phyloP scores from a whole-genome alignment of 2,329 filamentous ascomycete genomes.

The Penicillium sp. region DNA sequence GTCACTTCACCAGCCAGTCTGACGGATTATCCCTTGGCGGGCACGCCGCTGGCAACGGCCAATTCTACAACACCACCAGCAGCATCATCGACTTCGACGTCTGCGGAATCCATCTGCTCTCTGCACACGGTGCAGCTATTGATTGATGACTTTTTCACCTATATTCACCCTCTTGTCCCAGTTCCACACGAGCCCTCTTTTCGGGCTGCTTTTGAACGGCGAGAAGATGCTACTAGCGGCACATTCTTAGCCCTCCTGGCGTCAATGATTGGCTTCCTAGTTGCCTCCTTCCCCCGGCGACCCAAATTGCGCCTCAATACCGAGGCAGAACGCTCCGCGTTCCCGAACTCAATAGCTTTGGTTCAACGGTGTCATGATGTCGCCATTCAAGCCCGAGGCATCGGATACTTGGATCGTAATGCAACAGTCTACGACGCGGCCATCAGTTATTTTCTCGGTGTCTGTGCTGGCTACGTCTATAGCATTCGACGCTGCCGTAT shows the following conservation, averaged over 20 bases:
- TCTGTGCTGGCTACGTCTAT: slow-evolving; percentile 43
- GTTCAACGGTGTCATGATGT: slow-evolving; percentile 46
- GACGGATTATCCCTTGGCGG: slow-evolving; percentile 43
- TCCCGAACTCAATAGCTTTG: slow-evolving; percentile 44
- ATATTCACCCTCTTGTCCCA: slow-evolving; percentile 48
- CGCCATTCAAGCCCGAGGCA: slow-evolving; percentile 45
- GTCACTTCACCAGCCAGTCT: slow-evolving; percentile 38
- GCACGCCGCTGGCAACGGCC: slow-evolving; percentile 28
- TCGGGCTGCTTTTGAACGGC: slow-evolving; percentile 42
- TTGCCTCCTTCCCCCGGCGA: slow-evolving; percentile 46
- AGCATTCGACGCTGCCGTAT: slow-evolving; percentile 40
- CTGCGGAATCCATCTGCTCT: slow-evolving; percentile 49
- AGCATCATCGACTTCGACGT: slow-evolving; percentile 46
- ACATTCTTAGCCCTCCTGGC: slow-evolving; percentile 47
- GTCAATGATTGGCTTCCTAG: slow-evolving; percentile 46
- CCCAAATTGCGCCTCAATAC: slow-evolving; percentile 42
- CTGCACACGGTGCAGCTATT: slow-evolving; percentile 40
- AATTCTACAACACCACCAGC: slow-evolving; percentile 27
- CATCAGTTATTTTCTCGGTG: slow-evolving; percentile 44
- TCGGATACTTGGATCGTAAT: slow-evolving; percentile 43
- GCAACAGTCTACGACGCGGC: slow-evolving; percentile 46
- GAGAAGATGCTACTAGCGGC: slow-evolving; percentile 43
- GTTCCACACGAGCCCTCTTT: slow-evolving; percentile 49
- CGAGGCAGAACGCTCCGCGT: slow-evolving; percentile 37
- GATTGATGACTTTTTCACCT: slow-evolving; percentile 49